Evolutionary conservation across 768 basidiomycete genomes (phyloP).

Genomic region (Dioszegia aurantiaca): DNA sequence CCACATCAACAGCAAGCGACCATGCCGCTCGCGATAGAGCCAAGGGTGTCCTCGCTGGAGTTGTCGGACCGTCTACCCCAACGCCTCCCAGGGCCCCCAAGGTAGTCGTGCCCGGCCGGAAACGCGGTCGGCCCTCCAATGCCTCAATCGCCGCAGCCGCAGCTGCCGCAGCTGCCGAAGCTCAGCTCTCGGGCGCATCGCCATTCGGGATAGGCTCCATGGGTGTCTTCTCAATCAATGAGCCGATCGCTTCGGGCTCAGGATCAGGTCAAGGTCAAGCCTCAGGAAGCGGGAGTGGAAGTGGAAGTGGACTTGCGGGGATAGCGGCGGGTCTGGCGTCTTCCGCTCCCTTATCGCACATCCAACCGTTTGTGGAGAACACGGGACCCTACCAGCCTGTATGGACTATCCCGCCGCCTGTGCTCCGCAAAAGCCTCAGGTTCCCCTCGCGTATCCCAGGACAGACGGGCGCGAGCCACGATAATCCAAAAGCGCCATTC

Average conservation of each 20-base stretch:
- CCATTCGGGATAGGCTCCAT: neutral
- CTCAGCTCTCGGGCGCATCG: neutral
- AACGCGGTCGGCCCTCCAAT: conserved; percentile 7
- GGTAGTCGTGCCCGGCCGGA: neutral
- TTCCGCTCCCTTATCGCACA: neutral
- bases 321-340: neutral
- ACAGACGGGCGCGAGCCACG: neutral
- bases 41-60: neutral
- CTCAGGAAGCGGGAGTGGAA: neutral
- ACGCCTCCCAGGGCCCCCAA: neutral
- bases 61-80: neutral
- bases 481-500: neutral
- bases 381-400: neutral
- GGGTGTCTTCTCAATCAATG: too few relatives aligned
- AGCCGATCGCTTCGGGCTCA: too few relatives aligned
- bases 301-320: neutral
- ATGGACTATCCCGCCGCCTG: neutral
- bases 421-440: neutral
- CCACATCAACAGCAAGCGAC: conserved; percentile 6
- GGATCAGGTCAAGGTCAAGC: neutral
- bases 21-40: neutral
- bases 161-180: neutral
- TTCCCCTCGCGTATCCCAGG: conserved; percentile 3
- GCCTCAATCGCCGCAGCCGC: neutral
- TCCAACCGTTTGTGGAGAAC: neutral